A percentile compares a stretch with the other conserved stretches of the same genome.
These are phyloP conservation scores for Phytophthora citricola DNA, from an alignment of 352 stramenopile genomes.

Conservation along the genomic window DNA sequence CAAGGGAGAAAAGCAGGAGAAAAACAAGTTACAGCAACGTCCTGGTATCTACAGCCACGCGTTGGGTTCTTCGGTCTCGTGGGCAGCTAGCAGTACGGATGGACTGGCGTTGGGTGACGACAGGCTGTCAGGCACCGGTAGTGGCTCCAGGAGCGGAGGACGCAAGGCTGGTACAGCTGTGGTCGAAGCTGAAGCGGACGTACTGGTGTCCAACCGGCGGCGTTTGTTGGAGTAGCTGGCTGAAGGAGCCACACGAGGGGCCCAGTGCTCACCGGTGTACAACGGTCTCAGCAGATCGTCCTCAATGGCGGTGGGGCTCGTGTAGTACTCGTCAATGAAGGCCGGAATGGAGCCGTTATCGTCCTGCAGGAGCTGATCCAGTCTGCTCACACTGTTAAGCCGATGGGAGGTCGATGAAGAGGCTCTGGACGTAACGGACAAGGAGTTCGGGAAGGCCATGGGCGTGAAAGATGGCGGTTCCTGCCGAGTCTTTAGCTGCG, in stretches of 20 bases:
- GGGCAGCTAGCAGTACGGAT: constrained; percentile 23
- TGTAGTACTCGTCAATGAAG: constrained; percentile 57
- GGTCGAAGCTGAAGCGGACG: constrained; percentile 3
- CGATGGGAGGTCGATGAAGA: constrained; percentile 8
- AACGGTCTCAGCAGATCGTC: constrained; percentile 54
- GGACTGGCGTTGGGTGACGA: constrained; percentile 21
- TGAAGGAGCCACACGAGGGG: constrained; percentile 12
- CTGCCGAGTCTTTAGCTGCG: constrained; percentile 3
- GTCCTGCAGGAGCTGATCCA: constrained; percentile 76
- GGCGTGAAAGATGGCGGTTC: constrained; percentile 28
- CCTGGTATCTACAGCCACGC: constrained; percentile 35
- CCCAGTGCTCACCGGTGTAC: constrained; percentile 35
- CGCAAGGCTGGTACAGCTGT: constrained; percentile 12
- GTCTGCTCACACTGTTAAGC: constrained; percentile 26
- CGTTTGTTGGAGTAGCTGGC: constrained; percentile 37
- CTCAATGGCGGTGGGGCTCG: constrained; percentile 56
- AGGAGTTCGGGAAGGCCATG: constrained; percentile 35
- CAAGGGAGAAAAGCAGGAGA: constrained; percentile 12
- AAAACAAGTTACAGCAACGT: constrained; percentile 19
- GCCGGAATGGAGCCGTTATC: constrained; percentile 47
- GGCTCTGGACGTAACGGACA: constrained; percentile 13
- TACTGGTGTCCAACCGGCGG: constrained; percentile 20
- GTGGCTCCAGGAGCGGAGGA: constrained; percentile 18
- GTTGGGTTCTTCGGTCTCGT: constrained; percentile 26
- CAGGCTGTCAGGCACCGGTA: constrained; percentile 23